These are phyloP conservation scores for Leucaena leucocephala DNA, from an alignment of 306 rosid genomes.

Conservation along the genomic window DNA sequence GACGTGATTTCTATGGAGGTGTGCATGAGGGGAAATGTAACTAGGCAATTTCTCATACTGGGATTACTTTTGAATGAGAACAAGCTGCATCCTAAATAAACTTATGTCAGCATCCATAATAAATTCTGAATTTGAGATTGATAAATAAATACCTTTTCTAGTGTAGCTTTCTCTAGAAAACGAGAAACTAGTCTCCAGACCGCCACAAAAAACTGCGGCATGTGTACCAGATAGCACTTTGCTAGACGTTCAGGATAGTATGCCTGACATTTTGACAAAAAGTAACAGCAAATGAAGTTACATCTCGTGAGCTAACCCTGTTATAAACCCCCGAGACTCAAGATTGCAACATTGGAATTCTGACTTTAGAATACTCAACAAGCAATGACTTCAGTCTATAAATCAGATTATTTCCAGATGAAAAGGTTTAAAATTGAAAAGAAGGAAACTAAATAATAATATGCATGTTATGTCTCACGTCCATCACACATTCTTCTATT, in stretches of 20 bases:
- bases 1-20: neutral
- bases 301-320: neutral
- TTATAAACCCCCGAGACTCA: neutral
- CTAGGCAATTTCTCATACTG: neutral
- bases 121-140: neutral
- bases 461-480: neutral
- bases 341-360: neutral
- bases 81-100: neutral
- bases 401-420: constrained; percentile 1
- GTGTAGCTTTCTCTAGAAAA: constrained; percentile 87
- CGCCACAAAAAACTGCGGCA: constrained; percentile 88
- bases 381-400: neutral
- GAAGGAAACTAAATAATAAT: neutral
- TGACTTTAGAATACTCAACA: neutral
- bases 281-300: neutral
- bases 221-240: constrained; percentile 67
- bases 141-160: constrained; percentile 71
- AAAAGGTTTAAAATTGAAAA: neutral
- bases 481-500: neutral
- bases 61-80: neutral
- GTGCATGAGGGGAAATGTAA: neutral
- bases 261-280: constrained; percentile 50
- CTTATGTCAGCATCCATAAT: neutral
- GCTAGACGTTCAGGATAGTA: constrained; percentile 95
- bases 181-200: constrained; percentile 90